Evolutionary conservation across 495 filamentous ascomycete species (phyloP).

Genomic region (Jackrogersella minutella): DNA sequence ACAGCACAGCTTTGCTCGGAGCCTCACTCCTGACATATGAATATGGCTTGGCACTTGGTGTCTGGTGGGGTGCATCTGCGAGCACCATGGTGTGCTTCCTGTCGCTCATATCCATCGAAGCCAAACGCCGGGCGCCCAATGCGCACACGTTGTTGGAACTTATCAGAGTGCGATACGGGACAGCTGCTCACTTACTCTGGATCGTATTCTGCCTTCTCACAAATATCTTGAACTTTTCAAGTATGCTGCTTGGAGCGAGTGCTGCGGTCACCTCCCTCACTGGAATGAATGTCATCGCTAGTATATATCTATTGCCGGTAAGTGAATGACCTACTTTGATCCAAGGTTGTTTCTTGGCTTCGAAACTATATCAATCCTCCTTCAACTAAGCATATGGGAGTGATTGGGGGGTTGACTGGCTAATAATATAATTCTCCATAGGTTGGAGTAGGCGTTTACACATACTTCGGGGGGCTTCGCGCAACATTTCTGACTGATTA

Average conservation of each 20-base stretch:
- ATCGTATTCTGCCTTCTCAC: background rate
- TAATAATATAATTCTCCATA: background rate
- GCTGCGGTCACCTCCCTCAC: background rate
- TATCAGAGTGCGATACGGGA: slow-evolving; percentile 4
- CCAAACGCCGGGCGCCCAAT: slow-evolving; percentile 2
- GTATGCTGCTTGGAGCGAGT: slow-evolving; percentile 3
- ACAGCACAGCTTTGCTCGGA: slow-evolving; percentile 2
- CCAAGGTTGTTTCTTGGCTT: background rate
- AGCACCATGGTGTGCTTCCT: slow-evolving; percentile 11
- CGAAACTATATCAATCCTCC: too few relatives aligned
- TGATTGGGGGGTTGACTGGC: background rate
- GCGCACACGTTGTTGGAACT: slow-evolving; percentile 4
- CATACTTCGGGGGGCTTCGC: slow-evolving; percentile 1
- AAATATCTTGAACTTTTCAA: slow-evolving; percentile 9
- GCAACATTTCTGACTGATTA: slow-evolving; percentile 5
- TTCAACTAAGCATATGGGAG: too few relatives aligned
- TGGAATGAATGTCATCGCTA: slow-evolving; percentile 4
- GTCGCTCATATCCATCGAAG: slow-evolving; percentile 12
- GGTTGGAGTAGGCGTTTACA: slow-evolving; percentile 3
- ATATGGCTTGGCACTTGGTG: background rate
- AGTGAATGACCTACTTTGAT: background rate
- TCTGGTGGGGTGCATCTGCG: slow-evolving; percentile 9
- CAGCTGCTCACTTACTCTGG: background rate
- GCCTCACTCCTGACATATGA: slow-evolving; percentile 2
- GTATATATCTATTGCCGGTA: slow-evolving; percentile 2